Evolutionary conservation across 2,329 filamentous ascomycete species (phyloP), one percentile per base, ranked within the genome.

Genomic region (Nannizziopsis arthrosporioides): DNA sequence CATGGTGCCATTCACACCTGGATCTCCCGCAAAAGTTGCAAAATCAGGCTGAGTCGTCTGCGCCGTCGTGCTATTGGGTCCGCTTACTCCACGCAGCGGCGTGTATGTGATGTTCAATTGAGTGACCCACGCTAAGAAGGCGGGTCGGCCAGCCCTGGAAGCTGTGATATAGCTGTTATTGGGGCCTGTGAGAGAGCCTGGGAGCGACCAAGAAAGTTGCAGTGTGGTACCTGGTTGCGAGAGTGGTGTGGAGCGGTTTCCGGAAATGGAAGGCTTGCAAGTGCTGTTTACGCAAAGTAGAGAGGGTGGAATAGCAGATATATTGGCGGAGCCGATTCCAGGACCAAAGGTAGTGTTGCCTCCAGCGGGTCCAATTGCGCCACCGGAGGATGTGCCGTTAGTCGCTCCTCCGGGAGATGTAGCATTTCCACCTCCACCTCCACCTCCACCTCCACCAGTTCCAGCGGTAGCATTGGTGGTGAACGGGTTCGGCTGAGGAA

Each of bases 151-250:
- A 0, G 81, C 83, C 14, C 59, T 55, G 0, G 74, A 72, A 0
- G 71, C 70, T 0, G 86, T 90, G 42, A 87, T 68, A 61, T 93
- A 93, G 59, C 78, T 84, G 68, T 86, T 87, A 65, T 93, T 90
- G 0, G 86, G 86, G 0, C 86, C 86, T 2, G 90, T 74, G 0
- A 74, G 57, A 55, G 76, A 66, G 0, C 84, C 85, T 0, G 85
- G 82, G 0, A 61, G 65, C 19, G 92, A 85, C 85, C 85, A 93
- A 38, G 73, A 62, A 5, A 93, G 67, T 59, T 77, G 78, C 1
- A 93, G 78, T 56, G 80, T 68, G 18, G 82, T 82, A 0, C 85
- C 85, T 0, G 86, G 76, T 62, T 82, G 87, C 0, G 82, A 83
- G 0, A 93, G 75, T 0, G 85, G 84, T 43, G 76, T 74, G 9